Conservation (phyloP, 306 rosid species). For the Acacia acuminata region DNA sequence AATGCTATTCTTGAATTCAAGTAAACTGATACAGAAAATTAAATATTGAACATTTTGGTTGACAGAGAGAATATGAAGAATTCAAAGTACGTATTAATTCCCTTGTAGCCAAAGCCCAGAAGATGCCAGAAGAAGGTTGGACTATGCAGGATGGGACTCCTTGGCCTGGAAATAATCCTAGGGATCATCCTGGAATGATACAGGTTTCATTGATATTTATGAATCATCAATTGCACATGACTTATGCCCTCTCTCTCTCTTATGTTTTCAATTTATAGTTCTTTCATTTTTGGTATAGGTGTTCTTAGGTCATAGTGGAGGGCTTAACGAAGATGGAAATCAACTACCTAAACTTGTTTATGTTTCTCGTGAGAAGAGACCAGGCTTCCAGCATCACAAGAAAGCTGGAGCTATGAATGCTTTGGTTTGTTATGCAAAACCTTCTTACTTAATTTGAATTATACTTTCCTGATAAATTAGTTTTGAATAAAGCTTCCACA, state of each 20-base stretch:
- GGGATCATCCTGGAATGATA: constrained; percentile 99
- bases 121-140: constrained; percentile 99
- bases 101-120: constrained; percentile 93
- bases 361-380: constrained; percentile 99
- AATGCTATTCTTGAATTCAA: constrained; percentile 10
- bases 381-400: constrained; percentile 99
- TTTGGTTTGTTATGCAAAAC: constrained; percentile 63
- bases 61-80: constrained; percentile 98
- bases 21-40: not conserved
- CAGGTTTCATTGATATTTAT: constrained; percentile 57
- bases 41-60: constrained; percentile 31
- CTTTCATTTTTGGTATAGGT: constrained; percentile 59
- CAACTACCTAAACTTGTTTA: constrained; percentile 99
- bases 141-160: constrained; percentile 99
- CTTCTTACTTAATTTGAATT: constrained; percentile 17
- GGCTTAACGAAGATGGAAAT: constrained; percentile 97
- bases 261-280: constrained; percentile 25
- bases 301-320: constrained; percentile 98
- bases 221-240: constrained; percentile 9
- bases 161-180: constrained; percentile 98
- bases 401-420: constrained; percentile 99
- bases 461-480: constrained; percentile 7
- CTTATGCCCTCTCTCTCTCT: not conserved
- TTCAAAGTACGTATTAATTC: constrained; percentile 90
- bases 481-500: not conserved